These are phyloP conservation scores for Cladosporium sp. DNA, from an alignment of 2,329 filamentous ascomycete genomes.

Conservation along the genomic window DNA sequence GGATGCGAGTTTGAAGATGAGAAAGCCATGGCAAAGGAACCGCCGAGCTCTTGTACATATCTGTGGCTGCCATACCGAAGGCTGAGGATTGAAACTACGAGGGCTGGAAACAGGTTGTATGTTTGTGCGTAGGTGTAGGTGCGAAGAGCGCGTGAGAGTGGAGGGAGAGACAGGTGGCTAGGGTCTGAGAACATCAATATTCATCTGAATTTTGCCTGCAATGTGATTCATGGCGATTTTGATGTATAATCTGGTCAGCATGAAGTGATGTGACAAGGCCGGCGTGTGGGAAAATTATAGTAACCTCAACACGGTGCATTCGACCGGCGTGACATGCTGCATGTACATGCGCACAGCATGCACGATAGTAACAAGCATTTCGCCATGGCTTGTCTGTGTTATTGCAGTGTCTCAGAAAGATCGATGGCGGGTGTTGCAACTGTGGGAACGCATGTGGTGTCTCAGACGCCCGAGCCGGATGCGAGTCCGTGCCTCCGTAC, in stretches of 20 bases:
- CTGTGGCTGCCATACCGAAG: not conserved
- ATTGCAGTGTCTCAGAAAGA: conserved; percentile 2
- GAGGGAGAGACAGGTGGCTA: conserved; percentile 11
- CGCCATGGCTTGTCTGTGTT: too few relatives aligned
- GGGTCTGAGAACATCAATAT: not conserved
- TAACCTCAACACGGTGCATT: not conserved
- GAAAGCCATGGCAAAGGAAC: conserved; percentile 3
- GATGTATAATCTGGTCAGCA: too few relatives aligned
- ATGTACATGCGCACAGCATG: not conserved
- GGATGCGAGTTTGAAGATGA: conserved; percentile 5
- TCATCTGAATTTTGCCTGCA: too few relatives aligned
- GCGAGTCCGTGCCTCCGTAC: not conserved
- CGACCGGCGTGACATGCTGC: not conserved
- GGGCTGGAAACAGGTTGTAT: not conserved
- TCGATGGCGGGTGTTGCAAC: conserved; percentile 1
- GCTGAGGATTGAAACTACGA: conserved; percentile 12
- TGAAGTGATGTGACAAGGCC: too few relatives aligned
- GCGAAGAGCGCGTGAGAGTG: not conserved
- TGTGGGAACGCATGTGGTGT: conserved; percentile 3
- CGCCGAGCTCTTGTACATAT: conserved; percentile 9
- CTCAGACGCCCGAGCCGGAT: not conserved
- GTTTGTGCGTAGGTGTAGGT: not conserved
- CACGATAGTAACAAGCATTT: too few relatives aligned
- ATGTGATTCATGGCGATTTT: not conserved
- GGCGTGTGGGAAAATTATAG: too few relatives aligned